Evolutionary conservation across 2,329 filamentous ascomycete species (phyloP).

Genomic region (Ophiognomonia clavigignenti-juglandacearum): DNA sequence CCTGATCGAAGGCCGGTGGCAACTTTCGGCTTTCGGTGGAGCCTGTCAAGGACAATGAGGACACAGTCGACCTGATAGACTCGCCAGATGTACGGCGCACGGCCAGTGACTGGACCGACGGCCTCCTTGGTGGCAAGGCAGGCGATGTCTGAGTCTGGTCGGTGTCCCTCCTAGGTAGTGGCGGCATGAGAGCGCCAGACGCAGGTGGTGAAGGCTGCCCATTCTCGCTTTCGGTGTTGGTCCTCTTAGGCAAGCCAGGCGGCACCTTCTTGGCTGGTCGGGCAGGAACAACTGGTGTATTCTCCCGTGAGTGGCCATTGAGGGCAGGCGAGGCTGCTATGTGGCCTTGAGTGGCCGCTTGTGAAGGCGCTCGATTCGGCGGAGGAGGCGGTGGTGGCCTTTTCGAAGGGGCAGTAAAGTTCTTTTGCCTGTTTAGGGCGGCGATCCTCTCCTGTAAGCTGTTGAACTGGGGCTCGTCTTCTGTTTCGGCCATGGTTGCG

Average conservation of each 20-base stretch:
- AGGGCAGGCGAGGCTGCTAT: slow-evolving; percentile 17
- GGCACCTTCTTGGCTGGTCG: slow-evolving; percentile 28
- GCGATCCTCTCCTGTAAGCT: slow-evolving; percentile 59
- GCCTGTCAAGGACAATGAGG: slow-evolving; percentile 41
- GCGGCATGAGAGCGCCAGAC: slow-evolving; percentile 26
- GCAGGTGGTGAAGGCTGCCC: slow-evolving; percentile 21
- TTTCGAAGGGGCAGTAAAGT: slow-evolving; percentile 42
- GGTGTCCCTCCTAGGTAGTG: slow-evolving; percentile 33
- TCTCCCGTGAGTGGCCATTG: slow-evolving; percentile 19
- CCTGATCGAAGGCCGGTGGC: slow-evolving; percentile 50
- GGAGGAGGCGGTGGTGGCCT: slow-evolving; percentile 43
- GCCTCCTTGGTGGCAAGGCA: slow-evolving; percentile 44
- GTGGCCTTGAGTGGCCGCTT: slow-evolving; percentile 18
- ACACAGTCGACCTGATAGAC: slow-evolving; percentile 51
- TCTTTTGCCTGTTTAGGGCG: slow-evolving; percentile 57
- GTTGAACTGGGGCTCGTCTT: slow-evolving; percentile 58
- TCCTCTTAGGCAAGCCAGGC: slow-evolving; percentile 36
- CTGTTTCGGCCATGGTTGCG: slow-evolving; percentile 50
- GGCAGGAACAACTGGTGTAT: slow-evolving; percentile 34
- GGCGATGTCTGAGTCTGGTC: slow-evolving; percentile 35
- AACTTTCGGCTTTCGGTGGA: slow-evolving; percentile 49
- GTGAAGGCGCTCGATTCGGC: slow-evolving; percentile 35
- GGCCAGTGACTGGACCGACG: slow-evolving; percentile 38
- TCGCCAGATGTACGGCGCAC: slow-evolving; percentile 51
- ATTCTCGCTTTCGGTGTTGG: slow-evolving; percentile 21